Base-by-base conservation (phyloP, 2,329 filamentous ascomycete species). In the Helotiales sp. region DNA sequence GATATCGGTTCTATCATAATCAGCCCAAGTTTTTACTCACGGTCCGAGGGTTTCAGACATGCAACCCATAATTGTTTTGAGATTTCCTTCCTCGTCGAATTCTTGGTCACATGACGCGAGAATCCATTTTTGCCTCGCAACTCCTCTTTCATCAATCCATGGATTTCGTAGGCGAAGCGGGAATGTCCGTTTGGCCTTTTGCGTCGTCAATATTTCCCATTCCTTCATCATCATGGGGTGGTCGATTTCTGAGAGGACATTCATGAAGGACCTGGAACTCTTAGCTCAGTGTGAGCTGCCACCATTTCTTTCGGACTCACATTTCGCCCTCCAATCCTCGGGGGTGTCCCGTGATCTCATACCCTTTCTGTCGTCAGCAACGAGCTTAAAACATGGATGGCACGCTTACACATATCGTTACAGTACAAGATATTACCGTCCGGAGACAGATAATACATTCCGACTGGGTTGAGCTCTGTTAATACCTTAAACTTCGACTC, bases 401-500 rank as follows among this genome's bases (percentile, higher is more conserved):
- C 19, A 34, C 4, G 52, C 61, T 55, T 55, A 64, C 62, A 91
- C 15, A 85, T 85, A 54, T 89, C 83, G 67, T 91, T 92, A 61
- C 87, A 88, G 67, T 88, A 90, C 0, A 80, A 85, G 58, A 91
- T 84, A 49, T 83, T 81, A 12, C 65, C 64, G 17, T 60, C 57
- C 1, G 62, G 62, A 22, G 54, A 54, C 9, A 86, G 84, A 58
- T 91, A 88, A 71, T 93, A 93, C 75, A 95, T 87, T 33, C 90
- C 90, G 1, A 92, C 89, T 0, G 90, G 90, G 0, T 89, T 88
- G 60, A 91, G 89, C 67, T 92, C 89, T 1, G 90, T 89, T 85
- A 93, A 90, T 36, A 88, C 81, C 1, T 88, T 90, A 68, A 93
- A 93, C 57, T 88, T 86, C 40, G 88, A 86, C 71, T 93, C 90